These are phyloP conservation scores for Tetrahymena borealis DNA, from an alignment of 73 alveolate species.

Conservation along the genomic window DNA sequence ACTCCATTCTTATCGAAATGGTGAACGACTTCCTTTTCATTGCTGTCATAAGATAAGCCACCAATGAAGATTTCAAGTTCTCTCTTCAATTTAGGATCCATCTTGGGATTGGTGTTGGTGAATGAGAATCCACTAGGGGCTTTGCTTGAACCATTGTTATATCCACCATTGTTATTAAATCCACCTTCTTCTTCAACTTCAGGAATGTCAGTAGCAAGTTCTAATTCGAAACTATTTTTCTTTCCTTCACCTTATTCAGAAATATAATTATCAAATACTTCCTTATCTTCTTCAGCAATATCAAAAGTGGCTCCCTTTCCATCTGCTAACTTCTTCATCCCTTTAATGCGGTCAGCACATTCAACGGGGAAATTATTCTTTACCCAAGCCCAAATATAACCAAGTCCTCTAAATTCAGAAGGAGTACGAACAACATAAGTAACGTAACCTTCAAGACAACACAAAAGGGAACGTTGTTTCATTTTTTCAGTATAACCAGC, in stretches of 20 bases:
- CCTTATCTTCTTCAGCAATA: conserved; percentile 39
- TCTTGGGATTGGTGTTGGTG: not conserved
- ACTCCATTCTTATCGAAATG: conserved; percentile 13
- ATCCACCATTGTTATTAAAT: not conserved
- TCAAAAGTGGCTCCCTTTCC: conserved; percentile 21
- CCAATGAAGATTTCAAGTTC: conserved; percentile 41
- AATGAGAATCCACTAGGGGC: not conserved
- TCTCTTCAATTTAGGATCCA: conserved; percentile 8
- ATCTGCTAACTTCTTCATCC: conserved; percentile 24
- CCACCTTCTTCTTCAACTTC: conserved; percentile 23
- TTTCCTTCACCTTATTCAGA: not conserved
- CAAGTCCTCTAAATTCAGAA: conserved; percentile 16
- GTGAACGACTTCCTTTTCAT: not conserved
- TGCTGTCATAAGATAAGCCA: conserved; percentile 17
- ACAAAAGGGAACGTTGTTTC: conserved; percentile 59
- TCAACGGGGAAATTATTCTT: conserved; percentile 24
- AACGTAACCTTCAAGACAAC: conserved; percentile 65
- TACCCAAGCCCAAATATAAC: conserved; percentile 33
- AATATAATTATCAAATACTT: conserved; percentile 9
- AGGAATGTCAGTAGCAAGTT: conserved; percentile 7
- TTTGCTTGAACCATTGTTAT: not conserved
- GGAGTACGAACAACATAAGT: conserved; percentile 13
- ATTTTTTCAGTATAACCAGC: conserved; percentile 63
- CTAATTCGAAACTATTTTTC: conserved; percentile 2
- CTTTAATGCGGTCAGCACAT: conserved; percentile 1